A percentile compares a stretch with the other conserved stretches of the same genome.
phyloP scores from a whole-genome alignment of 306 rosid species.

The Dalbergia cultrata region DNA sequence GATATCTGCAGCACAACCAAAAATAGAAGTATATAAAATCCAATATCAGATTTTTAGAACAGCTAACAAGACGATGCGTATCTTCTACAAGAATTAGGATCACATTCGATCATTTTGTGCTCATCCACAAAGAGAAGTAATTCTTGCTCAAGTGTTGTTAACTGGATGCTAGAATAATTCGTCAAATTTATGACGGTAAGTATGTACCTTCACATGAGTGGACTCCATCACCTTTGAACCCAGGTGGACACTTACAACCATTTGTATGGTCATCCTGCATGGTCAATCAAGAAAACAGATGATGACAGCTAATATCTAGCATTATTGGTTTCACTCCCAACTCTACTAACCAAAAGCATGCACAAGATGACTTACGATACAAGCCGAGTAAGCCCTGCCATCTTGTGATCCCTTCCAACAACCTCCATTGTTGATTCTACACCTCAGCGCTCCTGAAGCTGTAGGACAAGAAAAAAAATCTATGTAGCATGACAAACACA shows the following conservation, averaged over 20 bases:
- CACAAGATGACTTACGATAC: conserved; percentile 65
- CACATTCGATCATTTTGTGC: conserved; percentile 1
- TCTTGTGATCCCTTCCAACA: conserved; percentile 76
- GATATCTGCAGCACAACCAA: conserved; percentile 66
- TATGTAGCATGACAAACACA: neutral
- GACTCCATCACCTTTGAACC: conserved; percentile 90
- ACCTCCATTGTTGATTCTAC: conserved; percentile 92
- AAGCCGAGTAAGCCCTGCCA: conserved; percentile 81
- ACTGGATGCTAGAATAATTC: neutral
- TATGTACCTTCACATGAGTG: conserved; percentile 76
- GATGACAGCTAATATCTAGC: conserved; percentile 9
- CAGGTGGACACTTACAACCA: conserved; percentile 88
- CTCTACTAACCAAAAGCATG: neutral
- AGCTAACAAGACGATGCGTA: conserved; percentile 6
- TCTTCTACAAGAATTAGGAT: neutral
- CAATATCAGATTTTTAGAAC: neutral
- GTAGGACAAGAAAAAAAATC: conserved; percentile 34
- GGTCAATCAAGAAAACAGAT: conserved; percentile 28
- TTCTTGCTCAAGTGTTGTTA: neutral
- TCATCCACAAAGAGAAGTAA: conserved; percentile 6
- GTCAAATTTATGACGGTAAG: conserved; percentile 32
- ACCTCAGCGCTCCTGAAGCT: conserved; percentile 88
- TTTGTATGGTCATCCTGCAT: conserved; percentile 74
- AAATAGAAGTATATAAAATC: conserved; percentile 27
- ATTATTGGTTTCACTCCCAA: neutral